Evolutionary conservation across 768 basidiomycete species (phyloP), one percentile per base, ranked within the genome.

Genomic region (Boletus subparvulus): DNA sequence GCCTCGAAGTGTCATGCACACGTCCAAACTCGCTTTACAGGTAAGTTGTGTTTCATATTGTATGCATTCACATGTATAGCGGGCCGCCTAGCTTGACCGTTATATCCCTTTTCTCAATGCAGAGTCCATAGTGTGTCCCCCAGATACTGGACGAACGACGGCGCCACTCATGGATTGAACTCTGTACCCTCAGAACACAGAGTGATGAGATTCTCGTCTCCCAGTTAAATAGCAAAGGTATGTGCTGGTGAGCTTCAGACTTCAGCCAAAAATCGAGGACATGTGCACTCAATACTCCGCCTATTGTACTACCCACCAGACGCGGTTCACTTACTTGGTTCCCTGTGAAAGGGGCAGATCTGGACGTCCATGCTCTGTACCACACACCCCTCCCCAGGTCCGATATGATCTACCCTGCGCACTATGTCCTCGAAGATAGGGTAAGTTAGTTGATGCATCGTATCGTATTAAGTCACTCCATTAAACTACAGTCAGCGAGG

Each of bases 221-320:
- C 32, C 43, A 14, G 28, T 47, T 69, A 67, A 64, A 69, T 46
- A 58, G 26, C 37, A 41, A 53, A 56, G 52, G 60, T 62, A 60
- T 52, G 62, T 67, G 37, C 21, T 47, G 26, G 41, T 16, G 42
- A 49, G 52, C 32, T 47, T 39, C 19, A 39, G 51, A 56, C 32
- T 47, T 39, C 19, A 39, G 24, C 45, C 32, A 19, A 51, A 59
- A 26, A 44, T 56, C 54, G 36, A 55, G 21, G 21, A 55, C 52
- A 68, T 68, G 67, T 68, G 67, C 26, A 21, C 19, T 28, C 40
- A 32, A 33, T 24, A 41, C 6, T 3, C 56, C 2, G 59, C 52
- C 3, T 63, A 33, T 10, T 69, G 68, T 14, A 4, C 0, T 0
- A 14, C 4, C 0, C 67, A 69, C 39, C 5, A 54, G 2, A 17